Conservation (phyloP, 2,329 filamentous ascomycete species). For the Pseudofabraea citricarpa region DNA sequence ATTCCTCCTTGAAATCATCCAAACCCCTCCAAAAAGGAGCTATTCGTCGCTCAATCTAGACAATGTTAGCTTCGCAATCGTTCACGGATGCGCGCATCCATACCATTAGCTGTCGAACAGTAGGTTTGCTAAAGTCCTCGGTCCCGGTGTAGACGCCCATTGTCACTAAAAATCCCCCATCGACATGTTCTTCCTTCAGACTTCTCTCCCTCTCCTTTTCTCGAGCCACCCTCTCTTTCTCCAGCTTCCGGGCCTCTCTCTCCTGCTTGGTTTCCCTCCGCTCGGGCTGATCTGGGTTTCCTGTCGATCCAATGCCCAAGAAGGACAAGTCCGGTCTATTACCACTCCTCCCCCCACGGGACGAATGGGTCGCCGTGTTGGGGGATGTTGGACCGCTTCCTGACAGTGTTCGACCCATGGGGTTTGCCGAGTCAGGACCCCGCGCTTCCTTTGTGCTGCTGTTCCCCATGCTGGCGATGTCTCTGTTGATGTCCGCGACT, state of each 20-base stretch:
- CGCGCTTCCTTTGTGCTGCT: conserved; percentile 23
- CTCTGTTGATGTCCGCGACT: conserved; percentile 13
- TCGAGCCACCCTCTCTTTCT: conserved; percentile 72
- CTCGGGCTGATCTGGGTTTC: conserved; percentile 22
- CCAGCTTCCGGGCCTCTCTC: conserved; percentile 77
- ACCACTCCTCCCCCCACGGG: conserved; percentile 20
- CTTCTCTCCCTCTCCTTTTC: conserved; percentile 85
- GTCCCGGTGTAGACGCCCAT: conserved; percentile 87
- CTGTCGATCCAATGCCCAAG: conserved; percentile 23
- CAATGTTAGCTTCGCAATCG: conserved; percentile 12
- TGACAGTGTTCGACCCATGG: conserved; percentile 9
- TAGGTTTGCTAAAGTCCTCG: conserved; percentile 87
- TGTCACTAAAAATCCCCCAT: conserved; percentile 92
- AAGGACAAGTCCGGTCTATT: conserved; percentile 27
- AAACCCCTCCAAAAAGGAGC: conserved; percentile 95
- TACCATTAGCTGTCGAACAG: conserved; percentile 90
- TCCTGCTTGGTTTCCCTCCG: conserved; percentile 88
- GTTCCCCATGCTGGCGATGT: conserved; percentile 25
- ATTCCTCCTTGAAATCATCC: conserved; percentile 80
- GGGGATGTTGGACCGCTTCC: conserved; percentile 19
- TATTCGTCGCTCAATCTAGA: conserved; percentile 82
- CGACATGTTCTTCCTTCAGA: conserved; percentile 85
- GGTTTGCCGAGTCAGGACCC: conserved; percentile 20
- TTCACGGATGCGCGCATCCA: conserved; percentile 15
- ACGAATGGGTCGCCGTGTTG: conserved; percentile 17